These are phyloP conservation scores for Hypericum perforatum DNA, from an alignment of 345 rosid species.

Conservation along the genomic window DNA sequence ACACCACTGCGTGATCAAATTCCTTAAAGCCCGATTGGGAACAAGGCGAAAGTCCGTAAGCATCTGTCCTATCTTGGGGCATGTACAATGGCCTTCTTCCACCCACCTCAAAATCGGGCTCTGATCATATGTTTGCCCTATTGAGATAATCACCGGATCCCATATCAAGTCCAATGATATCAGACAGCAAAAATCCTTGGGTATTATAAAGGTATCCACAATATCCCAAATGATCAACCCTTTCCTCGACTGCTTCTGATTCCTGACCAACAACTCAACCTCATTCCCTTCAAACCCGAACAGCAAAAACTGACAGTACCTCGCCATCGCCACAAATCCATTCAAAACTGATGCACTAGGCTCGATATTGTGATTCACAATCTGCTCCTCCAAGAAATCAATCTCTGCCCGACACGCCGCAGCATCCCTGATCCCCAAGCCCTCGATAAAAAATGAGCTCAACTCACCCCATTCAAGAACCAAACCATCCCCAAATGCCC, in stretches of 20 bases:
- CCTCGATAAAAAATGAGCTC: constrained; percentile 48
- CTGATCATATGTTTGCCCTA: constrained; percentile 89
- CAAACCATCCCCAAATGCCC: constrained; percentile 53
- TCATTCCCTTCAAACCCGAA: constrained; percentile 67
- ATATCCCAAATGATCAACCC: constrained; percentile 65
- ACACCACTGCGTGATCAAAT: constrained; percentile 80
- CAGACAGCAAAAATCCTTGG: constrained; percentile 79
- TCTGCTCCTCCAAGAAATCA: constrained; percentile 90
- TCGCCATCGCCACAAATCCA: constrained; percentile 67
- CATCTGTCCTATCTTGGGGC: constrained; percentile 86
- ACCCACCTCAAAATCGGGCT: constrained; percentile 80
- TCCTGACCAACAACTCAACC: constrained; percentile 28
- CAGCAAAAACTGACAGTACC: constrained; percentile 71
- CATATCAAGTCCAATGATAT: constrained; percentile 81
- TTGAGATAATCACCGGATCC: constrained; percentile 82
- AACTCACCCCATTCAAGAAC: constrained; percentile 33
- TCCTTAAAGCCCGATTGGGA: constrained; percentile 78
- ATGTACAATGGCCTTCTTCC: constrained; percentile 79
- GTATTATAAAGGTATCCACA: constrained; percentile 53
- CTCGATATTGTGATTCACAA: constrained; percentile 66
- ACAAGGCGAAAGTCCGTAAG: constrained; percentile 52
- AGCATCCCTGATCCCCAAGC: constrained; percentile 48
- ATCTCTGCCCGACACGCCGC: constrained; percentile 54
- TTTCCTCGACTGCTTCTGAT: constrained; percentile 43
- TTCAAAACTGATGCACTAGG: constrained; percentile 75